Evolutionary conservation across 2,329 filamentous ascomycete species (phyloP).

Genomic region (Neopestalotiopsis sp.): DNA sequence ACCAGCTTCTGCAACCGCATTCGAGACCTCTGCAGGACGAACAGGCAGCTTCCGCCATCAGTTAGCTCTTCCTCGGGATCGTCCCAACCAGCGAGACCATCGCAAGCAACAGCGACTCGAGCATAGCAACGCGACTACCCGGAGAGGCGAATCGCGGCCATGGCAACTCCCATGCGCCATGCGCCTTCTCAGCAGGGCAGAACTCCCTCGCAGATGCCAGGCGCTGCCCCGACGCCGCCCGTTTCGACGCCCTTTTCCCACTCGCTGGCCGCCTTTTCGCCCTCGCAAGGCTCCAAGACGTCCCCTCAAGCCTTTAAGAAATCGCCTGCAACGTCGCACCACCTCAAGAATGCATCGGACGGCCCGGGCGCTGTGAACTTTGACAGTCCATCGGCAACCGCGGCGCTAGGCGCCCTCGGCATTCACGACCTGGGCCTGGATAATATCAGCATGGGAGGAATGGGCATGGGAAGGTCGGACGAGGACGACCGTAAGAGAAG

Average conservation of each 20-base stretch:
- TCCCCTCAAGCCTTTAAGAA: conserved; percentile 70
- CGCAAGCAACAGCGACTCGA: not conserved
- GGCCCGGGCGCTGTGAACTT: conserved; percentile 54
- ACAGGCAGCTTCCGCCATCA: not conserved
- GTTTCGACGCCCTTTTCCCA: conserved; percentile 69
- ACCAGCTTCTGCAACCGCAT: too few species aligned
- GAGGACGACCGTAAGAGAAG: conserved; percentile 62
- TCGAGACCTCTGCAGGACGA: too few species aligned
- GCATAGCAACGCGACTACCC: not conserved
- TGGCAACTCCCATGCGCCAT: conserved; percentile 41
- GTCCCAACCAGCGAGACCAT: not conserved
- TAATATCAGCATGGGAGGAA: conserved; percentile 52
- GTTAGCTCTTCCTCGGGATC: not conserved
- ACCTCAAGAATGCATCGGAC: conserved; percentile 19
- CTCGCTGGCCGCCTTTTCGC: conserved; percentile 64
- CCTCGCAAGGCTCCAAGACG: conserved; percentile 56
- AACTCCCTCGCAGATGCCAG: conserved; percentile 52
- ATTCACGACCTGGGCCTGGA: conserved; percentile 61
- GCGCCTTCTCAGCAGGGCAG: conserved; percentile 55
- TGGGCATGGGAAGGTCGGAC: conserved; percentile 46
- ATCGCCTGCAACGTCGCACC: conserved; percentile 54
- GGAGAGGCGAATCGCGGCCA: conserved; percentile 21
- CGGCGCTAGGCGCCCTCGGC: conserved; percentile 62
- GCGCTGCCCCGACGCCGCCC: conserved; percentile 65
- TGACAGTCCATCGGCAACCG: conserved; percentile 68